phyloP scores from a whole-genome alignment of 2,329 filamentous ascomycete species.

The Cladosporium sp. region DNA sequence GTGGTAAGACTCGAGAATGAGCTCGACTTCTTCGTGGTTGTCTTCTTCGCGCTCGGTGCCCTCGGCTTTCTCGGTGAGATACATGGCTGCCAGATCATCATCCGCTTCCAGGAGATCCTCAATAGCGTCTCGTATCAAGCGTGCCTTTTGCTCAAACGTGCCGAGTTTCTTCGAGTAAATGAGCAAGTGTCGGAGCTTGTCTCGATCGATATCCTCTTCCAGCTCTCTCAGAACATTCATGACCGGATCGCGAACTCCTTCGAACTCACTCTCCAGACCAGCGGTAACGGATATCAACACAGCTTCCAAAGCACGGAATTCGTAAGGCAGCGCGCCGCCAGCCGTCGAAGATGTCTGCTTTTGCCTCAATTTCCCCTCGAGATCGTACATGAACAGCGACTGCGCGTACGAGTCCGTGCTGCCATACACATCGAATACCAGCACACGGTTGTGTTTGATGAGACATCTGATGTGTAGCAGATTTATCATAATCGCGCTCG shows the following conservation, averaged over 20 bases:
- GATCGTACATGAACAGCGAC: constrained; percentile 95
- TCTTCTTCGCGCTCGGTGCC: constrained; percentile 73
- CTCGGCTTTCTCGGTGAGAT: constrained; percentile 81
- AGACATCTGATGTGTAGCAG: constrained; percentile 93
- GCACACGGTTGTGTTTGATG: constrained; percentile 90
- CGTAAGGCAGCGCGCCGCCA: constrained; percentile 74
- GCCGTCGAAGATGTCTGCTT: constrained; percentile 57
- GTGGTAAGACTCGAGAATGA: constrained; percentile 95
- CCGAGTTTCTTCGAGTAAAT: constrained; percentile 94
- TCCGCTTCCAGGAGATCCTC: constrained; percentile 95
- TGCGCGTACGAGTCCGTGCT: constrained; percentile 93
- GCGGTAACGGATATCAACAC: constrained; percentile 91
- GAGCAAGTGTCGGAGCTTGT: constrained; percentile 86
- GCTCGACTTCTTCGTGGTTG: constrained; percentile 94
- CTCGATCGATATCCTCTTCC: constrained; percentile 93
- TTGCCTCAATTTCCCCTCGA: constrained; percentile 88
- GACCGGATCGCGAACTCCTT: constrained; percentile 88
- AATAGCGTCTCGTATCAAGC: constrained; percentile 89
- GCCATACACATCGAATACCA: constrained; percentile 95
- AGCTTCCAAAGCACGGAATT: constrained; percentile 93
- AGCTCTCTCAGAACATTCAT: constrained; percentile 84
- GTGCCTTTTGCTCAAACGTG: constrained; percentile 96
- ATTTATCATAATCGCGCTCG: constrained; percentile 90
- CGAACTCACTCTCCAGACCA: constrained; percentile 90
- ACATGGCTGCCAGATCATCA: constrained; percentile 93